phyloP scores from a whole-genome alignment of 2,329 filamentous ascomycete genomes.

The Orbilia blumenaviensis region DNA sequence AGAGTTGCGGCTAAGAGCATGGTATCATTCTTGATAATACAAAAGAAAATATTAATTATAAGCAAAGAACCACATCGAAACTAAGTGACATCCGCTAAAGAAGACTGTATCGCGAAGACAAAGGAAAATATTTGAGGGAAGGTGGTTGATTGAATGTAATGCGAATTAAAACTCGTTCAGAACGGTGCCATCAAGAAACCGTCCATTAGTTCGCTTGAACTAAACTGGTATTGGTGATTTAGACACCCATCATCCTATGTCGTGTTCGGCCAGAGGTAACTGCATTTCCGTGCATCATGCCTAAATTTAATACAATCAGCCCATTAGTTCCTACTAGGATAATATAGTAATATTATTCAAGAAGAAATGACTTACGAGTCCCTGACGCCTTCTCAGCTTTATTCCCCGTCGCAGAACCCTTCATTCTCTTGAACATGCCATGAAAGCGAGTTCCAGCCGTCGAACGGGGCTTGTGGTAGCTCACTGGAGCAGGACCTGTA shows the following conservation, averaged over 20 bases:
- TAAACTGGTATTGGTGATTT: background rate
- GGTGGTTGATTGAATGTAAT: background rate
- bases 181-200: constrained; percentile 24
- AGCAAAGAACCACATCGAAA: background rate
- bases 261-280: constrained; percentile 42
- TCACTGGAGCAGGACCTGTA: constrained; percentile 43
- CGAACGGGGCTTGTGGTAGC: constrained; percentile 48
- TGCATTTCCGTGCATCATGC: constrained; percentile 49
- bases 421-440: constrained; percentile 51
- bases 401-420: constrained; percentile 39
- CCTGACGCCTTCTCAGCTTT: constrained; percentile 41
- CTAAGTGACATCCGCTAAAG: background rate
- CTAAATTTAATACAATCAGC: background rate
- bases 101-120: background rate
- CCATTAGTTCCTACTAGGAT: background rate
- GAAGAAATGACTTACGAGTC: constrained; percentile 34
- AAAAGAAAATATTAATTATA: background rate
- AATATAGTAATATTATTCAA: background rate
- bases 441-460: constrained; percentile 44
- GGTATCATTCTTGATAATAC: constrained; percentile 43
- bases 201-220: background rate
- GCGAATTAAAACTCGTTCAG: background rate
- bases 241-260: constrained; percentile 38
- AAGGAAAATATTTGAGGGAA: background rate
- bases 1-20: constrained; percentile 1